phyloP scores from a whole-genome alignment of 805 yeast species.

The Kluyveromyces nonfermentans region DNA sequence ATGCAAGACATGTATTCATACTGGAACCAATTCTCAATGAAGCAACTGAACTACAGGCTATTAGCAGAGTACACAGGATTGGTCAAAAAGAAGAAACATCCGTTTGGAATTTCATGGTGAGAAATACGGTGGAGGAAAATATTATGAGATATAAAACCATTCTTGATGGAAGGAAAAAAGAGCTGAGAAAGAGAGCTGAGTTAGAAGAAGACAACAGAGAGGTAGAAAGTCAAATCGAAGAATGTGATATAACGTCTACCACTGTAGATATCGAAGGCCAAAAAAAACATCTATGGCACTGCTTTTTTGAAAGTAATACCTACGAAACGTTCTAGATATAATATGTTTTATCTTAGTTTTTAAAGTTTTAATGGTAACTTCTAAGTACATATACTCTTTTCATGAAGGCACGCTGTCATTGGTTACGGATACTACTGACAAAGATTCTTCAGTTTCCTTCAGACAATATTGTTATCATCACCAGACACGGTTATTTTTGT shows the following conservation, averaged over 20 bases:
- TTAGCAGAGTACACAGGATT: constrained; percentile 83
- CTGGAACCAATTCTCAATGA: constrained; percentile 90
- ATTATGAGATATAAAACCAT: constrained; percentile 39
- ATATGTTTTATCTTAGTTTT: too few relatives aligned
- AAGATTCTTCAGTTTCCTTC: too few relatives aligned
- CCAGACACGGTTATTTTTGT: too few relatives aligned
- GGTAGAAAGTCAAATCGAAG: constrained; percentile 12
- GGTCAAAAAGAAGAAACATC: constrained; percentile 78
- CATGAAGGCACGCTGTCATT: too few relatives aligned
- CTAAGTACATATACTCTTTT: too few relatives aligned
- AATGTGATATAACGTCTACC: constrained; percentile 20
- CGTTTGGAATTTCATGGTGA: constrained; percentile 87
- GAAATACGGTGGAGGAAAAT: constrained; percentile 81
- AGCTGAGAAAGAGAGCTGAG: constrained; percentile 1
- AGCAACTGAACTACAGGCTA: constrained; percentile 83
- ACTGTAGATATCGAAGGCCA: constrained; percentile 21
- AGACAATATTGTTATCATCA: too few relatives aligned
- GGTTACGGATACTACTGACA: too few relatives aligned
- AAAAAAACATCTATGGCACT: constrained; percentile 23
- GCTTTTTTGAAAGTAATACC: constrained; percentile 18
- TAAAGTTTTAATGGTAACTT: too few relatives aligned
- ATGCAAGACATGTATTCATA: constrained; percentile 85
- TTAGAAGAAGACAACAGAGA: constrained; percentile 3
- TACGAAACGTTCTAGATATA: too few relatives aligned
- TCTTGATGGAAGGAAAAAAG: constrained; percentile 12